Base-by-base conservation (phyloP, 495 filamentous ascomycete species). In the Bombardia bombarda region DNA sequence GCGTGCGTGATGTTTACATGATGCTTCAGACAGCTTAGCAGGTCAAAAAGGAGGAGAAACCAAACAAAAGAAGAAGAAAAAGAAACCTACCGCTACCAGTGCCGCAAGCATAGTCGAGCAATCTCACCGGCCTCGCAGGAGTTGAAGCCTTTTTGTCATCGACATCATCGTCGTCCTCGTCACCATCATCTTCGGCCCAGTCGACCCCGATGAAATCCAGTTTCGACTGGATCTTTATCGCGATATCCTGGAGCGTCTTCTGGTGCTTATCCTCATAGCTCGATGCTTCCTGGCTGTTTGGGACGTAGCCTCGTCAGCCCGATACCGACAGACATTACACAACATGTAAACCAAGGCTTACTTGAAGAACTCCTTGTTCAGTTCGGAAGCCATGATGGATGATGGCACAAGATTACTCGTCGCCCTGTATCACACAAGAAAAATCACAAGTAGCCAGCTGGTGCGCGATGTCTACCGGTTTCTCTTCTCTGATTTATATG, bases 61-160 rank as follows among this genome's bases (percentile, higher is more conserved):
- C 12, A 31, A 18, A 39, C 9, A 14, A 25, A 7, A 20, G 19
- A 24, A 19, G 25, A 28, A 6, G 25, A 1, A 13, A 4, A 30
- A 30, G 25, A 8, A 6, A 23, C 40, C 3, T 40, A 47, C 86
- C 67, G 47, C 69, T 42, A 4, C 84, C 85, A 14, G 83, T 78
- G 3, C 85, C 85, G 45, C 82, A 87, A 34, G 85, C 85, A 61
- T 87, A 90, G 49, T 90, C 85, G 8, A 90, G 63, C 38, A 87
- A 53, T 24, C 72, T 68, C 32, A 84, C 64, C 21, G 73, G 61
- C 43, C 69, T 67, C 32, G 50, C 61, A n/a, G 63, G 53, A 9
- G 57, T 54, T 14, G 45, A 54, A 25, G 38, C 49, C 2, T 52
- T 40, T 13, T 58, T 42, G 7, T 41, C 46, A 7, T 49, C 47